Evolutionary conservation across 2,329 filamentous ascomycete genomes (phyloP).

Genomic region (Fusarium nelsonii): DNA sequence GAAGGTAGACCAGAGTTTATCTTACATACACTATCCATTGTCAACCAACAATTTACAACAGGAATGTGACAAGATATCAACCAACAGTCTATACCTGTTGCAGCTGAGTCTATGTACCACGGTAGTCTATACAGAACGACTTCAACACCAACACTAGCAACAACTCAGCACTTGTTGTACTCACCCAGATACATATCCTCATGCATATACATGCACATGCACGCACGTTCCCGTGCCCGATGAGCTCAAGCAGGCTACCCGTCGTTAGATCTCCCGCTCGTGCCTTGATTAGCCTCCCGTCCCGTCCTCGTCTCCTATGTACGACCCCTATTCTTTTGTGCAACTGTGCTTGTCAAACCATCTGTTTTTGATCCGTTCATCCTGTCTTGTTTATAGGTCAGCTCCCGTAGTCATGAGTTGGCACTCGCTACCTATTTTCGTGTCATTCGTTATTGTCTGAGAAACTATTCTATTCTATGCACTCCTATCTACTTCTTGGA

Average conservation of each 20-base stretch:
- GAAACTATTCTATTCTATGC: not conserved
- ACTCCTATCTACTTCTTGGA: not conserved
- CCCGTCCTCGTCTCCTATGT: conserved; percentile 28
- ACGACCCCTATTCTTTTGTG: conserved; percentile 17
- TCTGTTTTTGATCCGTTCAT: not conserved
- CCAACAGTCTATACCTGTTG: not conserved
- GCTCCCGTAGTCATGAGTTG: conserved; percentile 21
- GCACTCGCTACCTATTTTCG: conserved; percentile 20
- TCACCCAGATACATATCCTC: no score
- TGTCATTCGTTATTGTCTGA: not conserved
- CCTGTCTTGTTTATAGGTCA: conserved; percentile 12
- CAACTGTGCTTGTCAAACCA: conserved; percentile 12
- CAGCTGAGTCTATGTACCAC: conserved; percentile 1
- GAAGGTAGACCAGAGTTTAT: not conserved
- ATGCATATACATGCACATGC: conserved; percentile 21
- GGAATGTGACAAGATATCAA: not conserved
- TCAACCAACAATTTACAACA: not conserved
- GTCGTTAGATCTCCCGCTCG: conserved; percentile 45
- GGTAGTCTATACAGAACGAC: conserved; percentile 8
- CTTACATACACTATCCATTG: not conserved
- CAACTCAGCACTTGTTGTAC: conserved; percentile 24
- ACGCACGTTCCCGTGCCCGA: conserved; percentile 49
- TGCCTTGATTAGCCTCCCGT: conserved; percentile 32
- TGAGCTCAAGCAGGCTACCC: conserved; percentile 48
- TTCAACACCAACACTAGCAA: conserved; percentile 14